Evolutionary conservation across 768 basidiomycete species (phyloP).

Genomic region (Psilocybe azurescens): DNA sequence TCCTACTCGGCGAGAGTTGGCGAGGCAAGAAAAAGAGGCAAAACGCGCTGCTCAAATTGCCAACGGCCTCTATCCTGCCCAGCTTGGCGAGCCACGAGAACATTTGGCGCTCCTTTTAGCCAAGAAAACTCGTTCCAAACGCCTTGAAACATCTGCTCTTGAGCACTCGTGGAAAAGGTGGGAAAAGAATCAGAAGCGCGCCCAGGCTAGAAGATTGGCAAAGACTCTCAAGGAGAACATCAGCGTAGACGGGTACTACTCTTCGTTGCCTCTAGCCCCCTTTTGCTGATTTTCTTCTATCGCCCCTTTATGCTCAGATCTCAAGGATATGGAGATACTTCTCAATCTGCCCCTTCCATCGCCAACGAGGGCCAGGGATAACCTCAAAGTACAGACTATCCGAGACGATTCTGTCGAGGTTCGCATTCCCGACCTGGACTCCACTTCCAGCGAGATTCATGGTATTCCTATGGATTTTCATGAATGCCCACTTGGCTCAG

Average conservation of each 20-base stretch:
- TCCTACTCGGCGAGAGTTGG: constrained; percentile 18
- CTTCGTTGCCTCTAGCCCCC: constrained; percentile 1
- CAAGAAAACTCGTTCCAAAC: constrained; percentile 13
- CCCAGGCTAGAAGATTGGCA: constrained; percentile 22
- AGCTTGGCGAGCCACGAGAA: constrained; percentile 16
- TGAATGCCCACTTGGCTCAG: neutral
- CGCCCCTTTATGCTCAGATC: constrained; percentile 15
- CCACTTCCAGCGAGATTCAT: neutral
- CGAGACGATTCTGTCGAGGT: neutral
- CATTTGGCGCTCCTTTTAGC: constrained; percentile 7
- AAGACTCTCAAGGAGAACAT: constrained; percentile 15
- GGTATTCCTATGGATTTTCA: neutral
- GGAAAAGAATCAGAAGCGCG: constrained; percentile 22
- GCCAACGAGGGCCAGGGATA: neutral
- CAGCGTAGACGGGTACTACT: constrained; percentile 6
- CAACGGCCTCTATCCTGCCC: constrained; percentile 8
- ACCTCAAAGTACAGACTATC: neutral
- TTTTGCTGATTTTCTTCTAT: constrained; percentile 7
- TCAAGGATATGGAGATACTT: constrained; percentile 4
- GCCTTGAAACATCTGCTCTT: constrained; percentile 10
- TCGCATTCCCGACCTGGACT: neutral
- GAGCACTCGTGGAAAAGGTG: constrained; percentile 19
- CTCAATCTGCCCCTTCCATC: constrained; percentile 6
- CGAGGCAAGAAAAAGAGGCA: constrained; percentile 16
- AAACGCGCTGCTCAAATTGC: constrained; percentile 17